Evolutionary conservation across 139 green algal species (phyloP), one percentile per base, ranked within the genome.

Genomic region (Tetratostichococcus sp.): DNA sequence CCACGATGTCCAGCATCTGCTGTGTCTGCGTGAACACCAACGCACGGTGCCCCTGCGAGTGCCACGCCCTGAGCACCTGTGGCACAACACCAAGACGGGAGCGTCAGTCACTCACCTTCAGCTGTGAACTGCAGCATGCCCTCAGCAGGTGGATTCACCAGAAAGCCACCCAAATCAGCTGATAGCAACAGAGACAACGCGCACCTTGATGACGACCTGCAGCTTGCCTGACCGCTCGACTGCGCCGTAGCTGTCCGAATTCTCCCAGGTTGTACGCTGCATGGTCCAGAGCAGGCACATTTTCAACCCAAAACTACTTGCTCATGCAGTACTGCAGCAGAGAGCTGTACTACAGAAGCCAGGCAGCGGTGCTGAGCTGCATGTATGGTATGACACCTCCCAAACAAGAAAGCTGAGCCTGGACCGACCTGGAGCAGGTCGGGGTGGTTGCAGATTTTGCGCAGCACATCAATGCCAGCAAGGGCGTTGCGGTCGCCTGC

Each of bases 381-480:
- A n/a, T n/a, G n/a, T n/a, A n/a, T n/a, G n/a, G n/a, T n/a, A n/a
- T n/a, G n/a, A n/a, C n/a, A n/a, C n/a, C n/a, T n/a, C n/a, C n/a
- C n/a, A n/a, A n/a, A n/a, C n/a, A n/a, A n/a, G n/a, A n/a, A n/a
- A n/a, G n/a, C n/a, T n/a, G n/a, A n/a, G n/a, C n/a, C n/a, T n/a
- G n/a, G n/a, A n/a, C n/a, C n/a, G n/a, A 62, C 50, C 50, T 62
- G 50, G 73, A 99, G 85, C 68, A 99, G 89, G 82, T 99, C 96
- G 1, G 96, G 94, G 82, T 99, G 96, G 86, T 99, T 99, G 89
- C 94, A 98, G 75, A 98, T 96, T 81, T 99, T 99, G 66, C 92
- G 85, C 84, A 99, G 82, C 57, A 97, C 88, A 82, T 97, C 95
- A 59, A 99, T 98, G 74, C 93, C 96, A 22, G 88, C 88, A 31